These are phyloP conservation scores for Colletotrichum musae DNA, from an alignment of 2,329 filamentous ascomycete genomes.

Conservation along the genomic window DNA sequence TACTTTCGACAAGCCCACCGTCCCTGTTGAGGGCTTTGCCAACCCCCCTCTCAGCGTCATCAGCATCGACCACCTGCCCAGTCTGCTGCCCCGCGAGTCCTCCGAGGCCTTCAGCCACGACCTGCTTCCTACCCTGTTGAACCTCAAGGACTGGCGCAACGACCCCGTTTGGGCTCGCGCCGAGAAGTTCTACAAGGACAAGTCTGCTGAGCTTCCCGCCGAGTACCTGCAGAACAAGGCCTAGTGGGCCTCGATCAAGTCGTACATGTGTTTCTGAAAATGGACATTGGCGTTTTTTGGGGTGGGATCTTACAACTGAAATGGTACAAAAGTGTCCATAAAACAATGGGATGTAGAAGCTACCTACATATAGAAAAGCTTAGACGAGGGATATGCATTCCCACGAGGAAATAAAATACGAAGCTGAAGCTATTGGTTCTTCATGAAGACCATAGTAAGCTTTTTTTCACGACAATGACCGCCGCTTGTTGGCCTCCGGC, in stretches of 20 bases:
- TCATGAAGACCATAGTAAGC: slow-evolving; percentile 1
- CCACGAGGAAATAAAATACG: not conserved
- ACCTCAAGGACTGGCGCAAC: slow-evolving; percentile 81
- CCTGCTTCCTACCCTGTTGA: slow-evolving; percentile 82
- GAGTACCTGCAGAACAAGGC: slow-evolving; percentile 44
- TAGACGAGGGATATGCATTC: slow-evolving; percentile 11
- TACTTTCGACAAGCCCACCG: slow-evolving; percentile 90
- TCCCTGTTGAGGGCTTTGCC: slow-evolving; percentile 75
- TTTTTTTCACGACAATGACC: slow-evolving; percentile 12
- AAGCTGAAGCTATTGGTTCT: slow-evolving; percentile 5
- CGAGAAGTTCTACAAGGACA: slow-evolving; percentile 86
- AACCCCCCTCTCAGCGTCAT: slow-evolving; percentile 81
- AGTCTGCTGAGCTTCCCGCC: slow-evolving; percentile 76
- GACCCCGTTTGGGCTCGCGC: slow-evolving; percentile 88
- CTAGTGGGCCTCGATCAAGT: slow-evolving; percentile 35
- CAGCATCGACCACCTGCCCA: slow-evolving; percentile 88
- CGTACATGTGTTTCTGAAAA: slow-evolving; percentile 34
- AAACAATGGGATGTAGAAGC: slow-evolving; percentile 3
- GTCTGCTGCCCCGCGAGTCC: slow-evolving; percentile 86
- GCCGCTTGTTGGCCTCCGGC: slow-evolving; percentile 15
- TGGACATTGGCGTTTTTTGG: slow-evolving; percentile 30
- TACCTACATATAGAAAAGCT: slow-evolving; percentile 22
- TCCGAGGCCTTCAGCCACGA: slow-evolving; percentile 87
- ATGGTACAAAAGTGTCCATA: slow-evolving; percentile 9
- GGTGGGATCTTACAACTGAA: slow-evolving; percentile 16